These are phyloP conservation scores for Ceratocystis variospora DNA, from an alignment of 2,329 filamentous ascomycete species.

Conservation along the genomic window DNA sequence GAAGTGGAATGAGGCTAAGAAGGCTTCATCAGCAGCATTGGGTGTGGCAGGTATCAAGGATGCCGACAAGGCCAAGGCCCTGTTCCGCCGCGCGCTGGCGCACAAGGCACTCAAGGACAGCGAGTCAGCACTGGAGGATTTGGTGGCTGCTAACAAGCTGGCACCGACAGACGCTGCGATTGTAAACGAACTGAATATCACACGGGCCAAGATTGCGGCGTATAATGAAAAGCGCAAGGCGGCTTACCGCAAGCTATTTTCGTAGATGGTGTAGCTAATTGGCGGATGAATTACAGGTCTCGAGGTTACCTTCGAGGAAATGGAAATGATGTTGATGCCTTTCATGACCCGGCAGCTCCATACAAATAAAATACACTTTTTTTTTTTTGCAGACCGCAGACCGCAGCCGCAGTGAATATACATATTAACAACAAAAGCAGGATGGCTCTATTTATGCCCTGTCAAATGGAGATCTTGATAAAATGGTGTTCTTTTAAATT, in stretches of 20 bases:
- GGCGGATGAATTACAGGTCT: not conserved
- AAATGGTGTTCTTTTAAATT: not conserved
- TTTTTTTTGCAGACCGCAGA: too few relatives aligned
- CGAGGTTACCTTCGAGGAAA: not conserved
- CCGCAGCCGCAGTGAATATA: too few relatives aligned
- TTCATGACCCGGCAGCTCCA: not conserved
- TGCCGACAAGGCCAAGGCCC: constrained; percentile 75
- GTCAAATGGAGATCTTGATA: not conserved
- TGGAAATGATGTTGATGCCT: not conserved
- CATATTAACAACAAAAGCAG: too few relatives aligned
- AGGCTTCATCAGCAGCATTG: constrained; percentile 59
- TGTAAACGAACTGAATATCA: constrained; percentile 56
- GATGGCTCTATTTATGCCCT: too few relatives aligned
- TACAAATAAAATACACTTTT: not conserved
- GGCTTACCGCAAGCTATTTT: constrained; percentile 83
- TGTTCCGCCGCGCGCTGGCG: constrained; percentile 72
- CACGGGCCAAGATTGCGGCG: constrained; percentile 63
- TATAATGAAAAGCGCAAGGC: constrained; percentile 80
- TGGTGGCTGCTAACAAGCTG: constrained; percentile 62
- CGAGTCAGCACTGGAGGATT: constrained; percentile 60
- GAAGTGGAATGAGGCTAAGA: constrained; percentile 54
- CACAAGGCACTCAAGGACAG: constrained; percentile 66
- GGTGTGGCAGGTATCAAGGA: constrained; percentile 51
- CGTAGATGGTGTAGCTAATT: constrained; percentile 20
- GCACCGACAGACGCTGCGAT: constrained; percentile 64